Evolutionary conservation across 2,329 filamentous ascomycete species (phyloP).

Genomic region (Sclerotinia glacialis): DNA sequence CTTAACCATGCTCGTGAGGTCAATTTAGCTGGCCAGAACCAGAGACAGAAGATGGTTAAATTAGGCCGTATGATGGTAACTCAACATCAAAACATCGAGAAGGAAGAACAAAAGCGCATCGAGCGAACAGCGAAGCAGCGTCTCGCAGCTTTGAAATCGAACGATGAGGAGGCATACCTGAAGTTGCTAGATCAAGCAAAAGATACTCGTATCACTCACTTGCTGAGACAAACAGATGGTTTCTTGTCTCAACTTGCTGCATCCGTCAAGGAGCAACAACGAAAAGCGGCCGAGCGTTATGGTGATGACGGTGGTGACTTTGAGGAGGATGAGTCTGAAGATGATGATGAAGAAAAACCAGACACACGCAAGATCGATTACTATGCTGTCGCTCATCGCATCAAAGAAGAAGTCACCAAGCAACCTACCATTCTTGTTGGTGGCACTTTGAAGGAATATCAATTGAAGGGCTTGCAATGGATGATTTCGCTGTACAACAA

Average conservation of each 20-base stretch:
- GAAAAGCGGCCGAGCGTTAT: slow-evolving; percentile 75
- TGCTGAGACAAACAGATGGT: slow-evolving; percentile 94
- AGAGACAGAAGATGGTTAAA: slow-evolving; percentile 76
- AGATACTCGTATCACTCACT: slow-evolving; percentile 96
- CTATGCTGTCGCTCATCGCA: slow-evolving; percentile 94
- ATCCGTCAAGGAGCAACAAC: slow-evolving; percentile 92
- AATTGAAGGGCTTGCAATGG: slow-evolving; percentile 98
- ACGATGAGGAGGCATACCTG: slow-evolving; percentile 98
- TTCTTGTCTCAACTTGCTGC: slow-evolving; percentile 94
- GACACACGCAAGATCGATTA: slow-evolving; percentile 88
- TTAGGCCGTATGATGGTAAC: slow-evolving; percentile 83
- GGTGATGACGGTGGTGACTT: slow-evolving; percentile 57
- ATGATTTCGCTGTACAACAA: slow-evolving; percentile 99
- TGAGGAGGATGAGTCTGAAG: slow-evolving; percentile 58
- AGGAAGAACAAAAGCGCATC: slow-evolving; percentile 97
- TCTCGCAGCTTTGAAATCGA: slow-evolving; percentile 97
- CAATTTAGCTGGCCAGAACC: slow-evolving; percentile 60
- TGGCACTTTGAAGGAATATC: slow-evolving; percentile 93
- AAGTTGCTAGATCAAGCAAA: slow-evolving; percentile 98
- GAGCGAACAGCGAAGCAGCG: slow-evolving; percentile 98
- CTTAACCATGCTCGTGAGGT: slow-evolving; percentile 79
- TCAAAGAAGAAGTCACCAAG: slow-evolving; percentile 84
- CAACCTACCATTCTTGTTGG: slow-evolving; percentile 88
- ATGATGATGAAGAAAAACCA: slow-evolving; percentile 66
- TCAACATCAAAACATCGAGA: slow-evolving; percentile 95